These are phyloP conservation scores for Phytopythium vexans DNA, from an alignment of 352 stramenopile genomes.

Conservation along the genomic window DNA sequence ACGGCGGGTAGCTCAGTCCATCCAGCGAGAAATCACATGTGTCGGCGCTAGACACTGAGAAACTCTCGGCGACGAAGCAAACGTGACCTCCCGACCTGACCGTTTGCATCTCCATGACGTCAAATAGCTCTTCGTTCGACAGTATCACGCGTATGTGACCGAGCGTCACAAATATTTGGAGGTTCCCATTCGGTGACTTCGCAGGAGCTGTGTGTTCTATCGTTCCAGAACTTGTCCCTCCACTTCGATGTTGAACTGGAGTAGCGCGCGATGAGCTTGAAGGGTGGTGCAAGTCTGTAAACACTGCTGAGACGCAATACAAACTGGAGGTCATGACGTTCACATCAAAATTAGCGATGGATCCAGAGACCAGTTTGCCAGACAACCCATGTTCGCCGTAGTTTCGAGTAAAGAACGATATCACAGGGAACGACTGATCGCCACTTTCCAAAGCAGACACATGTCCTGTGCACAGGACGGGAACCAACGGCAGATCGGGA, in stretches of 20 bases:
- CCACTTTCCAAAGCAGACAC: constrained; percentile 10
- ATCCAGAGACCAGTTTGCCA: constrained; percentile 32
- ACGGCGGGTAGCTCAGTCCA: constrained; percentile 70
- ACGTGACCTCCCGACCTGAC: constrained; percentile 17
- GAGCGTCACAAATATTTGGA: constrained; percentile 46
- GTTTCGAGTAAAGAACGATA: constrained; percentile 45
- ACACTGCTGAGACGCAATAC: constrained; percentile 33
- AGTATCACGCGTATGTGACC: constrained; percentile 55
- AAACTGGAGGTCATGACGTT: constrained; percentile 41
- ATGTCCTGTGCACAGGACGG: constrained; percentile 23
- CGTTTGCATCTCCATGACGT: constrained; percentile 14
- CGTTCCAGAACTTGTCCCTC: too few species aligned
- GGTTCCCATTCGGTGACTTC: neutral
- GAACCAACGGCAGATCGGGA: constrained; percentile 7
- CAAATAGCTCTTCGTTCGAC: constrained; percentile 32
- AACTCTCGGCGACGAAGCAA: constrained; percentile 48
- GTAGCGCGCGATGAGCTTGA: neutral
- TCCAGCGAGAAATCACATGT: constrained; percentile 63
- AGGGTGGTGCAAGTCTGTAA: constrained; percentile 1
- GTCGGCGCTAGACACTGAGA: constrained; percentile 32
- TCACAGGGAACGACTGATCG: constrained; percentile 22
- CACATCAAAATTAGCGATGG: constrained; percentile 44
- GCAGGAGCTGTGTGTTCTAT: too few species aligned
- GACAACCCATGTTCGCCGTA: constrained; percentile 32
- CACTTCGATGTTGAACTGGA: too few species aligned